Base-by-base conservation (phyloP, 257 asterid species). In the Paulownia fortunei region DNA sequence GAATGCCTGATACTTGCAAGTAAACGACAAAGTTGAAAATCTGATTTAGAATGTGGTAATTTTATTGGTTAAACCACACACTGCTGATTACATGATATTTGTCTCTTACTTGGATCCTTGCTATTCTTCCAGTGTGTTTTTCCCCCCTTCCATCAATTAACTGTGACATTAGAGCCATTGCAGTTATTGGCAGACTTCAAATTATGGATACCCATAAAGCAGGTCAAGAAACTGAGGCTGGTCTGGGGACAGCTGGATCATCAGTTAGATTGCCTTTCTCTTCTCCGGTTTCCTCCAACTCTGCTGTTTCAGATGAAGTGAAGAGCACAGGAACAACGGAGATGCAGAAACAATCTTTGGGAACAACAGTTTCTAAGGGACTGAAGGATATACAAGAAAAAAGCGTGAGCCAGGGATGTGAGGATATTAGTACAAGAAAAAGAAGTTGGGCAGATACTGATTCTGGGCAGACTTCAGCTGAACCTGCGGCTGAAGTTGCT, bases 201-300 rank as follows among this genome's bases (percentile, higher is more conserved):
- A 15, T 10, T 32, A 41, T 52, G 76, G 54, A 49, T 55, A 18
- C 76, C 2, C 56, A 36, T 4, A 13, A 49, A 9, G 27, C 74
- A 13, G 68, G 59, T 72, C 56, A 39, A 41, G 82, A 67, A 67
- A 36, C 32, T 21, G 64, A 72, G 64, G 32, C 54, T 6, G 36
- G 23, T 58, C 15, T 12, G 27, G 27, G 16, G 58, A 60, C 52
- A 6, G 58, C 62, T 0, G 75, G 69, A 69, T 52, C 66, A 37
- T 59, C 68, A 23, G 55, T 55, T 6, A 3, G 67, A 21, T 6
- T 23, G 21, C 60, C 82, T n/a, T 11, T 36, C 2, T 30, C 76
- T n/a, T 39, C 77, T 37, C 82, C 58, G 0, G 47, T 19, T 41
- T 59, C 85, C 54, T 76, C 84, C 80, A 77, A 52, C 80, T 56